Percentiles rank a stretch among this genome's conserved stretches.
Evolutionary conservation across 768 basidiomycete species (phyloP).

Genomic region (Boletus barrowsii): DNA sequence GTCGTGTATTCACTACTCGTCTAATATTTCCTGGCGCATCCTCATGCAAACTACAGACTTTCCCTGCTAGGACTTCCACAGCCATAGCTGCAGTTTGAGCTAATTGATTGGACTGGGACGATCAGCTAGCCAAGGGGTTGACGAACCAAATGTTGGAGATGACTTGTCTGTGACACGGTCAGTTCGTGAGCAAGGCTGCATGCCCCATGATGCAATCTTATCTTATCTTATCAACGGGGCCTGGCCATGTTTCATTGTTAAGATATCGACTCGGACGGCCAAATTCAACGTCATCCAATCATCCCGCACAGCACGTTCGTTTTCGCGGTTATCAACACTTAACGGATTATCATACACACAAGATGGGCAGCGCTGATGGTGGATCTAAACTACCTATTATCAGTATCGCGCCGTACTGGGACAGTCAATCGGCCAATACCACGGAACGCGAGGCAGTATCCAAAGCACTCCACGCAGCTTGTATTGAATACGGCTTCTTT

Average conservation of each 20-base stretch:
- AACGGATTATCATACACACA: background rate
- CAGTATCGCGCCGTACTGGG: conserved; percentile 63
- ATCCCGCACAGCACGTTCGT: too few species aligned
- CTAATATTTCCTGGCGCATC: conserved; percentile 14
- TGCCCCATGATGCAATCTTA: conserved; percentile 1
- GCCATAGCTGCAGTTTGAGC: background rate
- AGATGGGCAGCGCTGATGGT: conserved; percentile 10
- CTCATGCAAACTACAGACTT: background rate
- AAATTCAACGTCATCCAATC: background rate
- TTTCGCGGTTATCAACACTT: too few species aligned
- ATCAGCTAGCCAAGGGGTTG: background rate
- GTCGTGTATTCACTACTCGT: conserved; percentile 20
- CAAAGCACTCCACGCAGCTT: conserved; percentile 66
- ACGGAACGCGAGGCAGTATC: conserved; percentile 43
- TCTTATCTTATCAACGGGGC: conserved; percentile 20
- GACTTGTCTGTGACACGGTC: too few species aligned
- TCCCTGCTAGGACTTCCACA: background rate
- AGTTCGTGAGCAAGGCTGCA: background rate
- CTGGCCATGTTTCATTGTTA: background rate
- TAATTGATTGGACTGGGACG: background rate
- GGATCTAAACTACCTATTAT: conserved; percentile 60
- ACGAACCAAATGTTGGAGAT: background rate
- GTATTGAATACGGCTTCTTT: conserved; percentile 83
- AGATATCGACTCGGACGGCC: background rate
- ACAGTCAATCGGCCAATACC: conserved; percentile 28